Evolutionary conservation across 371 early-diverging fungal genomes (phyloP).

Genomic region (Sporodiniella umbellata): DNA sequence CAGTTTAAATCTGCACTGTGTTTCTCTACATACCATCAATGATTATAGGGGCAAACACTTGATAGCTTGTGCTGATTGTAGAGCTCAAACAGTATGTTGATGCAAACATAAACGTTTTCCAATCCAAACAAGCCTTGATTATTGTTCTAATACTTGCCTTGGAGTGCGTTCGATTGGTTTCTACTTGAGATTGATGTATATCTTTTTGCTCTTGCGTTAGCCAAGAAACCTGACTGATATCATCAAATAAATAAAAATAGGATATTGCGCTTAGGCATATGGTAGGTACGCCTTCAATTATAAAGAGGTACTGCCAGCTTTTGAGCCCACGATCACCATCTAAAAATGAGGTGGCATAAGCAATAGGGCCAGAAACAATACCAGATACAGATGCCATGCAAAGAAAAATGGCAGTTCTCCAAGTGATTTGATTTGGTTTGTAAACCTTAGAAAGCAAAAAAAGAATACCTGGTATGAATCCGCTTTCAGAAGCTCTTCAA

Average conservation of each 20-base stretch:
- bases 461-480: constrained; percentile 31
- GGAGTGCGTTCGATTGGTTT: background rate
- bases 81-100: constrained; percentile 10
- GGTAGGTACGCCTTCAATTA: constrained; percentile 38
- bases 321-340: constrained; percentile 30
- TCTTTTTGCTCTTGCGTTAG: constrained; percentile 27
- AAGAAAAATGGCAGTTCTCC: constrained; percentile 23
- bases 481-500: constrained; percentile 31
- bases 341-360: constrained; percentile 30
- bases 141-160: constrained; percentile 11
- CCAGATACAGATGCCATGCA: constrained; percentile 25
- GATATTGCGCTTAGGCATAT: constrained; percentile 29
- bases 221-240: constrained; percentile 23
- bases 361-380: constrained; percentile 31
- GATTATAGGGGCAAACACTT: constrained; percentile 22
- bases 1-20: too few species aligned
- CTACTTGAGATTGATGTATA: constrained; percentile 7
- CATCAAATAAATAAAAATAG: constrained; percentile 30
- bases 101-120: constrained; percentile 24
- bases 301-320: constrained; percentile 47
- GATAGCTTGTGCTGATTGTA: constrained; percentile 19
- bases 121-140: constrained; percentile 8
- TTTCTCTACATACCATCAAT: constrained; percentile 32
- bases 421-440: constrained; percentile 20
- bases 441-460: constrained; percentile 28